Base-by-base conservation (phyloP, 805 yeast genomes). In the Candida yuanshanica region DNA sequence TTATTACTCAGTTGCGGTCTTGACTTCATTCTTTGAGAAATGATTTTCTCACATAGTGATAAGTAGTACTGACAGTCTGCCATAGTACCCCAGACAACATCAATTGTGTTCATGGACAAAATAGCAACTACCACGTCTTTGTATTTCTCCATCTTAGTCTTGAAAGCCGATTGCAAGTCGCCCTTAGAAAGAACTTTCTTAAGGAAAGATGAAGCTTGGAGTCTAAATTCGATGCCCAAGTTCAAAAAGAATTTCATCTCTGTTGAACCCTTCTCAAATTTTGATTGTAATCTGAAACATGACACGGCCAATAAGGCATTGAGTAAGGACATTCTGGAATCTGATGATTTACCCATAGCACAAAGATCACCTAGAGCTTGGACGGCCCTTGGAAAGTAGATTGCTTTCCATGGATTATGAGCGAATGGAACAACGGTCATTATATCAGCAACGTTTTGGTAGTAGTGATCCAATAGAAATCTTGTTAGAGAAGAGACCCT, bases 61-160 rank as follows among this genome's bases (percentile, higher is more conserved):
- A 88, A 68, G 62, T 86, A 86, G 43, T 79, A 73, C 47, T 77
- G 79, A 54, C 95, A 86, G 50, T 84, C 93, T 41, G 83, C 81
- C 90, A 85, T 84, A 1, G 91, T 79, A 3, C 96, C 95, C 87
- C 95, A 83, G 13, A 86, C 90, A 38, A 86, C 81, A 63, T 88
- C 95, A 38, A 88, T 84, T 7, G 90, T 80, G 36, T 82, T 86
- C 95, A 87, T 85, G 2, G 93, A 81, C 58, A 88, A 69, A 18
- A 85, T 80, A 1, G 95, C 93, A 38, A 87, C 83, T 21, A 88
- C 59, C 5, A 86, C 84, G 56, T 87, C 95, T 56, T 88, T 87
- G 59, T 88, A 87, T 57, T 83, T 83, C 53, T 83, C 86, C 43
- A 46, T 65, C 50, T 66, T 70, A 43, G 67, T 36, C 20, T 41